These are phyloP conservation scores for Chrysoporthe cubensis DNA, from an alignment of 2,329 filamentous ascomycete genomes.

Conservation along the genomic window DNA sequence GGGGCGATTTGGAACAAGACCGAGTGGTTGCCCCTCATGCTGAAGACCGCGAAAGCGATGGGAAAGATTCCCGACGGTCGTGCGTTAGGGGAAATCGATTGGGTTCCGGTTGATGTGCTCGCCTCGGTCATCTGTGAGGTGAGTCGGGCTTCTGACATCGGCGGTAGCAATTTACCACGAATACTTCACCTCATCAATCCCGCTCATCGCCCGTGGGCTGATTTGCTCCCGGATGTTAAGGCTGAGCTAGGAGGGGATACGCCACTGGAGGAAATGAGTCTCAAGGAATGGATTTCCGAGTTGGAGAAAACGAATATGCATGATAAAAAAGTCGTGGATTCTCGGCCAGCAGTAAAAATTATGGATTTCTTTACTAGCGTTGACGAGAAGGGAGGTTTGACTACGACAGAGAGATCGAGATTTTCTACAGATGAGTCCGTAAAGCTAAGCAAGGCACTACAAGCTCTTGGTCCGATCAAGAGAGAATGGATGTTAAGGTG, in stretches of 20 bases:
- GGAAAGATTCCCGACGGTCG: conserved; percentile 30
- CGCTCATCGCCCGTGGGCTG: conserved; percentile 10
- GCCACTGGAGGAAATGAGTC: not conserved
- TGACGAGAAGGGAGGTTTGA: not conserved
- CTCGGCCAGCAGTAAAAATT: conserved; percentile 18
- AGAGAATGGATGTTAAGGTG: too few relatives aligned
- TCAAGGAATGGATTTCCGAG: conserved; percentile 13
- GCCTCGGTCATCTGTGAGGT: conserved; percentile 30
- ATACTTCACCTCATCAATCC: conserved; percentile 20
- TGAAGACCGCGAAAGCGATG: conserved; percentile 26
- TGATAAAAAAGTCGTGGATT: not conserved
- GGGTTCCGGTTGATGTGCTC: conserved; percentile 30
- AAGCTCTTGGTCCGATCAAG: too few relatives aligned
- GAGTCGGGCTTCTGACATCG: not conserved
- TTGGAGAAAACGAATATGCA: not conserved
- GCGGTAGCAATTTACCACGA: not conserved
- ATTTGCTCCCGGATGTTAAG: conserved; percentile 4
- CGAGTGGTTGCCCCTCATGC: conserved; percentile 32
- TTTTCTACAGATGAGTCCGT: too few relatives aligned
- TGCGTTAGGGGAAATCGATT: conserved; percentile 28
- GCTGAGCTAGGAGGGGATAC: not conserved
- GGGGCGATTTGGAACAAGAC: conserved; percentile 29
- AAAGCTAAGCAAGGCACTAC: too few relatives aligned
- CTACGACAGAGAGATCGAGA: too few relatives aligned
- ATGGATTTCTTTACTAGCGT: conserved; percentile 15